Conservation (phyloP, 140 eudicot species). For the Flaveria floridana region DNA sequence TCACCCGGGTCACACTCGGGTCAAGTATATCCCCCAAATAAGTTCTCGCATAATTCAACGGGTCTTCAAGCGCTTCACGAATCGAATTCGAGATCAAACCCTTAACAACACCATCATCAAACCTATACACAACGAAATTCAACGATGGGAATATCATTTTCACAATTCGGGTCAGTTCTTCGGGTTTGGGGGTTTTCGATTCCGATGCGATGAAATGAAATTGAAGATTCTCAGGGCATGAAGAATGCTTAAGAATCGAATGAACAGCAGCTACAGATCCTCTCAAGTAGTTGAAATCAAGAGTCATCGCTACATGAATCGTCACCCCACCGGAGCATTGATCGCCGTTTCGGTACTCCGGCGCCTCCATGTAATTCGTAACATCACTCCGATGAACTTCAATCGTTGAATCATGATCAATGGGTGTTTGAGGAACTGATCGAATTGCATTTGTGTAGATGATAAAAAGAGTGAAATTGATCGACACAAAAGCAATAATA, state of each 20-base stretch:
- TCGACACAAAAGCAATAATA: slow-evolving; percentile 14
- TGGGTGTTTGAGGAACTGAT: slow-evolving; percentile 32
- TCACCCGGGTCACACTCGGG: slow-evolving; percentile 52
- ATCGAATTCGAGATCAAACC: slow-evolving; percentile 56
- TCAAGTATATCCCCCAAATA: slow-evolving; percentile 56
- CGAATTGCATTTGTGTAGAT: slow-evolving; percentile 41
- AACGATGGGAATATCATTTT: slow-evolving; percentile 52
- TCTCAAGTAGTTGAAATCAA: slow-evolving; percentile 60
- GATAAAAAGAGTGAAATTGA: slow-evolving; percentile 14
- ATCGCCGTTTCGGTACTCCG: slow-evolving; percentile 43
- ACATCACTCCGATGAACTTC: too few species aligned
- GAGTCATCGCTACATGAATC: slow-evolving; percentile 71
- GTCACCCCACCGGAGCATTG: slow-evolving; percentile 34
- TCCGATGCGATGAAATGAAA: slow-evolving; percentile 57
- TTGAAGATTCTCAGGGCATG: slow-evolving; percentile 63
- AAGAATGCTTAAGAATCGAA: slow-evolving; percentile 55
- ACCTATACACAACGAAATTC: slow-evolving; percentile 45
- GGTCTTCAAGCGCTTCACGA: slow-evolving; percentile 67
- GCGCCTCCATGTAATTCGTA: slow-evolving; percentile 47
- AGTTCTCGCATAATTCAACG: slow-evolving; percentile 67
- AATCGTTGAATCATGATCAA: background rate
- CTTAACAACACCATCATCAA: slow-evolving; percentile 41
- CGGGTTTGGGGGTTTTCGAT: slow-evolving; percentile 32
- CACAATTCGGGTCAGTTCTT: slow-evolving; percentile 34
- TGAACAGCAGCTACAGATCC: slow-evolving; percentile 78